A percentile compares a stretch with the other conserved stretches of the same genome.
These are phyloP conservation scores for Cymodocea nodosa DNA, from an alignment of 116 monocot species.

Conservation along the genomic window DNA sequence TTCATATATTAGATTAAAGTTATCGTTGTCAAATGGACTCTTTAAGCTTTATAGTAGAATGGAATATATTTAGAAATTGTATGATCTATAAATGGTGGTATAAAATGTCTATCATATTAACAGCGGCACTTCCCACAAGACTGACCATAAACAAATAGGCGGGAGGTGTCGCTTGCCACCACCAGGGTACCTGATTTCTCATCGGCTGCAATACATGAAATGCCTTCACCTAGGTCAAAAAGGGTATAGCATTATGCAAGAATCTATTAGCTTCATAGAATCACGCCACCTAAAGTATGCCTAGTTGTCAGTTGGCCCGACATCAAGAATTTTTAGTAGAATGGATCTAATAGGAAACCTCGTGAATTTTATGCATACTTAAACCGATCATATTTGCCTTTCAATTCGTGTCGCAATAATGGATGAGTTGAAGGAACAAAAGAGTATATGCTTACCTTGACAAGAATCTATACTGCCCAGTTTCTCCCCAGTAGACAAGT, in stretches of 20 bases:
- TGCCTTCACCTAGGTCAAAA: constrained; percentile 38
- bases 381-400: neutral
- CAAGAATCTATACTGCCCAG: constrained; percentile 27
- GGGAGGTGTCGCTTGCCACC: constrained; percentile 34
- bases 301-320: neutral
- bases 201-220: constrained; percentile 47
- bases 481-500: constrained; percentile 48
- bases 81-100: too few relatives aligned
- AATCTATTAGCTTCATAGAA: neutral
- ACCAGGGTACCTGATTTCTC: constrained; percentile 43
- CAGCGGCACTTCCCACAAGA: neutral
- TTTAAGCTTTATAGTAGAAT: too few relatives aligned
- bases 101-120: too few relatives aligned
- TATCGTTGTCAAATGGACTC: too few relatives aligned
- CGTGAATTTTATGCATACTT: neutral
- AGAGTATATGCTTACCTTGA: constrained; percentile 11
- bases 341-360: too few relatives aligned
- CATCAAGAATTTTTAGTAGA: neutral
- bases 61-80: too few relatives aligned
- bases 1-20: too few relatives aligned
- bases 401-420: neutral
- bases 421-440: neutral
- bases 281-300: neutral
- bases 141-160: constrained; percentile 31
- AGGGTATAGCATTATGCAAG: neutral